Evolutionary conservation across 331 rosid species (phyloP).

Genomic region (Malus hybrid): DNA sequence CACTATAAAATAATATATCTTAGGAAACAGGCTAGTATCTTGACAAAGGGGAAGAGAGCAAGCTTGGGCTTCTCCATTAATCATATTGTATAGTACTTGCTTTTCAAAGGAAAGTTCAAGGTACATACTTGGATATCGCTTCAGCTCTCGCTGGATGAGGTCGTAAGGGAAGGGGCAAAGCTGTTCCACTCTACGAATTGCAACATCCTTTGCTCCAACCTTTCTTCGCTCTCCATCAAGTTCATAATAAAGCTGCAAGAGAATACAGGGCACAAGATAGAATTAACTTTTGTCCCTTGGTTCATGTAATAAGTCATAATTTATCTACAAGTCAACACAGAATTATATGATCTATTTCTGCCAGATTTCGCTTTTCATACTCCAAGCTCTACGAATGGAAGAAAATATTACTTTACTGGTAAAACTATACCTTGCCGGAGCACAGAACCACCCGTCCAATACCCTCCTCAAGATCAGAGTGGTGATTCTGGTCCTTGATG

Average conservation of each 20-base stretch:
- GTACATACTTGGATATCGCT: conserved; percentile 86
- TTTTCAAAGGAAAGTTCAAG: not conserved
- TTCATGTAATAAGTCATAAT: not conserved
- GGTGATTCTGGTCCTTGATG: conserved; percentile 78
- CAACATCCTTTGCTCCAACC: conserved; percentile 64
- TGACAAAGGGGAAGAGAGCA: not conserved
- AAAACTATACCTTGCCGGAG: conserved; percentile 77
- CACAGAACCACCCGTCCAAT: conserved; percentile 78
- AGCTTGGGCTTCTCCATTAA: not conserved
- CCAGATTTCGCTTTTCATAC: not conserved
- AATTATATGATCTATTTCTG: not conserved
- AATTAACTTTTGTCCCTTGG: not conserved
- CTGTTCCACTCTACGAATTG: conserved; percentile 85
- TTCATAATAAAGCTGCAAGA: conserved; percentile 79
- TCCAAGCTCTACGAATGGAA: not conserved
- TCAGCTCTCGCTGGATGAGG: conserved; percentile 84
- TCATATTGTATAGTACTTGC: not conserved
- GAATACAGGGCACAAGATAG: not conserved
- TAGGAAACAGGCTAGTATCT: not conserved
- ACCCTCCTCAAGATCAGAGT: conserved; percentile 75
- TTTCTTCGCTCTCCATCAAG: conserved; percentile 73
- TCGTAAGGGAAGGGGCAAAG: conserved; percentile 96
- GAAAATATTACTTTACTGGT: not conserved
- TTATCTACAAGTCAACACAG: not conserved
- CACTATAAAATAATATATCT: not conserved